Percentiles rank a stretch among this genome's conserved stretches.
Evolutionary conservation across 192 early-diverging fungal genomes (phyloP).

Genomic region (Backusella tarrabulga): DNA sequence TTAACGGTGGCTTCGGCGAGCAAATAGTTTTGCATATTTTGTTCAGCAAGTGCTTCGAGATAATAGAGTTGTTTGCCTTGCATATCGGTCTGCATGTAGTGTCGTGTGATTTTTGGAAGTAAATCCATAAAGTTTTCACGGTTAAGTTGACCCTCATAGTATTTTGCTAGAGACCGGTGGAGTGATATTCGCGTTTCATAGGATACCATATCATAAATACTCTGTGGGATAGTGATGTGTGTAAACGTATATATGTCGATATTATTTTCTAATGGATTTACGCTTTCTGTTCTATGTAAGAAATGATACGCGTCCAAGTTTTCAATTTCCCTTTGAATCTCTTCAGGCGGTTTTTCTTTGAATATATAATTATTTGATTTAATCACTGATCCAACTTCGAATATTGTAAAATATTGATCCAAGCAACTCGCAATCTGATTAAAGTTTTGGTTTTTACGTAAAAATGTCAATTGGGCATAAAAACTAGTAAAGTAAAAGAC

Average conservation of each 20-base stretch:
- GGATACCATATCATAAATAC: constrained; percentile 51
- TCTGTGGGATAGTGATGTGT: constrained; percentile 42
- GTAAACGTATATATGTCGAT: constrained; percentile 41
- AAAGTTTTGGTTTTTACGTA: background rate
- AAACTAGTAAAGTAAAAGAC: background rate
- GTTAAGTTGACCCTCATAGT: constrained; percentile 39
- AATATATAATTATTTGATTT: constrained; percentile 40
- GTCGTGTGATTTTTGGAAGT: constrained; percentile 40
- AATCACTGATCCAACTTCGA: constrained; percentile 42
- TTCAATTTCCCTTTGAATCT: constrained; percentile 31
- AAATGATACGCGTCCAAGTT: constrained; percentile 43
- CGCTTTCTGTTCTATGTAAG: constrained; percentile 30
- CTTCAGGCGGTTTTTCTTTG: constrained; percentile 20
- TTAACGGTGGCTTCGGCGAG: constrained; percentile 40
- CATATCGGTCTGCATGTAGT: constrained; percentile 47
- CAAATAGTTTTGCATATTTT: constrained; percentile 46
- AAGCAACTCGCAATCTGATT: constrained; percentile 48
- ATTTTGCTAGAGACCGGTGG: constrained; percentile 39
- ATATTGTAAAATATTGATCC: constrained; percentile 42
- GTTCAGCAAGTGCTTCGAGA: constrained; percentile 39
- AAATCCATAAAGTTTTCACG: constrained; percentile 34
- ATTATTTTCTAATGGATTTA: constrained; percentile 15
- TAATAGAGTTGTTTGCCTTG: constrained; percentile 48
- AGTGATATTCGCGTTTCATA: constrained; percentile 43
- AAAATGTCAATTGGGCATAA: background rate